A percentile compares a stretch with the other conserved stretches of the same genome.
These are phyloP conservation scores for Aspergillus arachidicola DNA, from an alignment of 2,329 filamentous ascomycete species.

Conservation along the genomic window DNA sequence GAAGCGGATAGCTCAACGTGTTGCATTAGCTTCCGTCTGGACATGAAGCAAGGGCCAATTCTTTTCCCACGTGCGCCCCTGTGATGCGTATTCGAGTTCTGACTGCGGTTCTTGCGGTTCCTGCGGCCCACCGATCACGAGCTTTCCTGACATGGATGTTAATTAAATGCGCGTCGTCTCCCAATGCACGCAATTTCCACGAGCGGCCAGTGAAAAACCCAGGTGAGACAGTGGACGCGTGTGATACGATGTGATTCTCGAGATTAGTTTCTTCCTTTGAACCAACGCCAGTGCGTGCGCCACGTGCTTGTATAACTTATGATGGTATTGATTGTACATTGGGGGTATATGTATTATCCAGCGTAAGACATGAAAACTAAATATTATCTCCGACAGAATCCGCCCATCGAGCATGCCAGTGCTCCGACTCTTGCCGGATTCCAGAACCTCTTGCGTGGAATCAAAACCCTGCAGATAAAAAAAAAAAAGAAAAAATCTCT, in stretches of 20 bases:
- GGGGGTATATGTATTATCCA: background rate
- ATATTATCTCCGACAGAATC: background rate
- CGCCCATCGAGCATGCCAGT: background rate
- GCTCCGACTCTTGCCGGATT: background rate
- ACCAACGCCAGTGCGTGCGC: background rate
- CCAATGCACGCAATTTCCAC: background rate
- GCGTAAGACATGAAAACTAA: background rate
- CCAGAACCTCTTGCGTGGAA: background rate
- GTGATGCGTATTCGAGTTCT: background rate
- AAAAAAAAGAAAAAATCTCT: background rate
- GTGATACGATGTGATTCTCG: constrained; percentile 4
- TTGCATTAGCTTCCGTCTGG: constrained; percentile 8
- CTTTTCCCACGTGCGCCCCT: constrained; percentile 18
- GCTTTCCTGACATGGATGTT: background rate
- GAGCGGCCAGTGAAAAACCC: background rate
- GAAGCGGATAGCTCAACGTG: constrained; percentile 1
- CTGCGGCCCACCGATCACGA: constrained; percentile 1
- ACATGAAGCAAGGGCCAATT: constrained; percentile 17
- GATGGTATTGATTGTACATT: background rate
- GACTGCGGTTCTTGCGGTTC: background rate
- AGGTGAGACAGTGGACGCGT: background rate
- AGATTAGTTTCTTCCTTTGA: background rate
- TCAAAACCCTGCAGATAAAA: background rate
- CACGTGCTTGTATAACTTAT: background rate
- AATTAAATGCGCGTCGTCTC: background rate